These are phyloP conservation scores for Phyllosticta citribraziliensis DNA, from an alignment of 2,329 filamentous ascomycete genomes.

Conservation along the genomic window DNA sequence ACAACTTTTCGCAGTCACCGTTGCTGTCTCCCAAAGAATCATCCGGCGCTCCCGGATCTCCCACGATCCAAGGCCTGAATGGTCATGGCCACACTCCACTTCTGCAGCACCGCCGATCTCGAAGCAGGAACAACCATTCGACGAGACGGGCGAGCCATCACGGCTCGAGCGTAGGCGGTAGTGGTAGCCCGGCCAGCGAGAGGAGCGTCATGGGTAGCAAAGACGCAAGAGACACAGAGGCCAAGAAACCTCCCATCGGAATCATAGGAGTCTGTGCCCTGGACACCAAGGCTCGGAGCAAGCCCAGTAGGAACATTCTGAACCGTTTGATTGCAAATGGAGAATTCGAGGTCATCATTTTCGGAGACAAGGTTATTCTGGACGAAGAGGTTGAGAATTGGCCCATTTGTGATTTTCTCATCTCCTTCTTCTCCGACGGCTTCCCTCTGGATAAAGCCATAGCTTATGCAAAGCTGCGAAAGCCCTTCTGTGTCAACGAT, in stretches of 20 bases:
- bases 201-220: conserved; percentile 60
- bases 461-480: conserved; percentile 82
- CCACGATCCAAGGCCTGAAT: background rate
- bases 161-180: conserved; percentile 41
- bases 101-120: conserved; percentile 17
- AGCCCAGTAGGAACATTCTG: conserved; percentile 91
- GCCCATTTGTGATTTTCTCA: conserved; percentile 92
- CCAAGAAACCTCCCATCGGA: conserved; percentile 40
- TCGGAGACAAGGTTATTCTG: conserved; percentile 96
- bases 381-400: conserved; percentile 96
- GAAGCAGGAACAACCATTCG: conserved; percentile 47
- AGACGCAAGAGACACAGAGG: conserved; percentile 43
- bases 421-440: conserved; percentile 96
- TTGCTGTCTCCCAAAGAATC: conserved; percentile 25
- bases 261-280: conserved; percentile 89
- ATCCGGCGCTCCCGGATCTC: conserved; percentile 4
- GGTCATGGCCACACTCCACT: background rate
- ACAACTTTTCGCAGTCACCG: conserved; percentile 31
- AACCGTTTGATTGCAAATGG: conserved; percentile 82
- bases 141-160: conserved; percentile 38
- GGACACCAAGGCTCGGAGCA: conserved; percentile 91
- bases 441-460: conserved; percentile 97
- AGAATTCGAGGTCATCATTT: conserved; percentile 94
- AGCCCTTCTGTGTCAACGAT: conserved; percentile 96
- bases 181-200: conserved; percentile 66